Evolutionary conservation across 2,329 filamentous ascomycete species (phyloP), one percentile per base, ranked within the genome.

Genomic region (Pseudogymnoascus destructans): DNA sequence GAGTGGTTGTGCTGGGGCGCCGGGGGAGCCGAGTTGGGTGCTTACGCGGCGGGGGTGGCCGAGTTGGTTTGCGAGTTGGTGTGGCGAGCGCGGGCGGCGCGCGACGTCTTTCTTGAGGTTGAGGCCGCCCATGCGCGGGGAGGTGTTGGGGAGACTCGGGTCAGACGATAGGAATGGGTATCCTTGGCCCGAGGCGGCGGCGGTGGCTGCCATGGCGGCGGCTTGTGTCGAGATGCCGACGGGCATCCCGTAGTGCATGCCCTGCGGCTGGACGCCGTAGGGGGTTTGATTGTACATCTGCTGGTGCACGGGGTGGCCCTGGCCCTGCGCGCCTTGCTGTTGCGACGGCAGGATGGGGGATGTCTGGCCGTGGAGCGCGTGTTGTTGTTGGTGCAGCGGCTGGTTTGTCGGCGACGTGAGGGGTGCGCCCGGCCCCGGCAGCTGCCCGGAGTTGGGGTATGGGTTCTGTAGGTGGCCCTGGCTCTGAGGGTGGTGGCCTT

Each of bases 141-240:
- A 95, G 19, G 82, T 86, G 71, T 79, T 86, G 71, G 71, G 78
- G 73, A 78, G 77, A 74, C 78, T 84, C 17, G 81, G 78, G 66
- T 91, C 87, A 58, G 86, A 82, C 56, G 84, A 75, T 73, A 90
- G 82, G 61, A 86, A 85, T 65, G 86, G 87, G 62, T 76, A 74
- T 15, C 68, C 69, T 61, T 89, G 86, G 38, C 92, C 91, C 5
- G 90, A 91, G 9, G 92, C 92, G 1, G 92, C 91, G 15, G 92
- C 92, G 1, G 91, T 95, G 19, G 87, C 82, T 46, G 87, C 91
- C 88, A 95, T 93, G 60, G 91, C 91, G 55, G 92, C 91, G 11
- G 90, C 90, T 71, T 95, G 89, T 4, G 67, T 63, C 25, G 64
- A 65, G 52, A 90, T 89, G 21, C 42, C 42, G 17, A 86, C 81